Percentiles rank a stretch among this genome's conserved stretches.
Evolutionary conservation across 805 yeast genomes (phyloP).

Genomic region (Kodamaea neixiangensis): DNA sequence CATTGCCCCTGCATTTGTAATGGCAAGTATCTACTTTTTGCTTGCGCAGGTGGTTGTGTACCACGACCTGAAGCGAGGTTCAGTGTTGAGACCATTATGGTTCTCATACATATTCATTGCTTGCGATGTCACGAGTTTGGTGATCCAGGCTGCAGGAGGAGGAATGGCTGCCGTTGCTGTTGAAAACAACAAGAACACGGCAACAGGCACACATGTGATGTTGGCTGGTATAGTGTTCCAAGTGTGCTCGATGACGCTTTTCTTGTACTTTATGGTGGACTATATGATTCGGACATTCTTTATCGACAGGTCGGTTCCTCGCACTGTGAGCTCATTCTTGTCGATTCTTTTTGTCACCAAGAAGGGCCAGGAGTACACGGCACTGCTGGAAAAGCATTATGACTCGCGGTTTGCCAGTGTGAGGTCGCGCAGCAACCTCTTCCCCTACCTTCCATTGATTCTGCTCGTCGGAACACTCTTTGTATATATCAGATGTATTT

Average conservation of each 20-base stretch:
- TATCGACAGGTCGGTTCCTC: slow-evolving; percentile 1
- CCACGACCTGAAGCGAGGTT: slow-evolving; percentile 5
- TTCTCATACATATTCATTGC: slow-evolving; percentile 15
- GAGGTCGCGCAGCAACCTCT: slow-evolving; percentile 32
- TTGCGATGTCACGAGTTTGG: slow-evolving; percentile 15
- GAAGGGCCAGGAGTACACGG: slow-evolving; percentile 19
- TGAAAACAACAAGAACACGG: slow-evolving; percentile 7
- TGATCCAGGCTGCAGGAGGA: slow-evolving; percentile 23
- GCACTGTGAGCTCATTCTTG: slow-evolving; percentile 13
- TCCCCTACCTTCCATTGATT: slow-evolving; percentile 46
- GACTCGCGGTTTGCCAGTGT: slow-evolving; percentile 34
- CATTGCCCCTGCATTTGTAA: slow-evolving; percentile 16
- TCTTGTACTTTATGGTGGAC: slow-evolving; percentile 20
- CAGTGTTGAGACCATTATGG: slow-evolving; percentile 13
- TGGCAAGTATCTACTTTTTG: slow-evolving; percentile 16
- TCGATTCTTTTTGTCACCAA: slow-evolving; percentile 24
- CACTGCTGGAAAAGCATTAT: slow-evolving; percentile 29
- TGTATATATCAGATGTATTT: slow-evolving; percentile 67
- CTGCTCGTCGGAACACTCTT: slow-evolving; percentile 51
- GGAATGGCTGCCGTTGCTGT: slow-evolving; percentile 18
- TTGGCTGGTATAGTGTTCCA: slow-evolving; percentile 23
- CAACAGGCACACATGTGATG: slow-evolving; percentile 22
- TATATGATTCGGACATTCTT: slow-evolving; percentile 19
- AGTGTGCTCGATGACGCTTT: slow-evolving; percentile 22
- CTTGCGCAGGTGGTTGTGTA: slow-evolving; percentile 14